Base-by-base conservation (phyloP, 129 eudicot genomes). In the Arctium minus region DNA sequence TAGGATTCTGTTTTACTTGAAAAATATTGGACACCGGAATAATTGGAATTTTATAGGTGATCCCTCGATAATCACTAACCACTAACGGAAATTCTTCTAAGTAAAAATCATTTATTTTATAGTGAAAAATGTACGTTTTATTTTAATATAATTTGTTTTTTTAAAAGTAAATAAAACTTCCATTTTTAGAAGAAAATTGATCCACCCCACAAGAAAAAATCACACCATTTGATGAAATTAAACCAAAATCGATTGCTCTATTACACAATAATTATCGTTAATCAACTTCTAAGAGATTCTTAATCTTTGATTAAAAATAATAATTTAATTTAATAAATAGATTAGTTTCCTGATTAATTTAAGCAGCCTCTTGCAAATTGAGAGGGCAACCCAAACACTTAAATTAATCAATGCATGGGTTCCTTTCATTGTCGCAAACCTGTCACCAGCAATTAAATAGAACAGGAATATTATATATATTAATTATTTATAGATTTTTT, bases 351-450 rank as follows among this genome's bases (percentile, higher is more conserved):
- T 70, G 70, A 80, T 60, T 60, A 60, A 60, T 17, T 60, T 80
- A 80, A 70, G 70, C 42, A 80, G 83, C 83, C 70, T 46, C 69
- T 80, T 70, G 83, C 71, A 48, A 70, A 33, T 70, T 80, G 77
- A 80, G 83, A 80, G 37, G 83, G 83, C 83, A 70, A 80, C 50
- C 50, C 53, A 50, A 60, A 46, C 50, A 44, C 3, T 46, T 70
- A 46, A 70, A 80, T 31, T 79, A 79, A 78, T 29, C 60, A 46
- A 68, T 13, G 12, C 44, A 40, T 31, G 70, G 56, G 29, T 70
- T 80, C 71, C 83, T 80, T 80, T 80, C 77, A 33, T 48, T 70
- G 18, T 80, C 83, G 71, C 13, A 46, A 44, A 80, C 70, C 77
- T 80, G 77, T 70, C 77, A 4, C 68, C 46, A 46, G 3, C 12